Conservation (phyloP, 768 basidiomycete species). For the Xerocomellus chrysenteron region DNA sequence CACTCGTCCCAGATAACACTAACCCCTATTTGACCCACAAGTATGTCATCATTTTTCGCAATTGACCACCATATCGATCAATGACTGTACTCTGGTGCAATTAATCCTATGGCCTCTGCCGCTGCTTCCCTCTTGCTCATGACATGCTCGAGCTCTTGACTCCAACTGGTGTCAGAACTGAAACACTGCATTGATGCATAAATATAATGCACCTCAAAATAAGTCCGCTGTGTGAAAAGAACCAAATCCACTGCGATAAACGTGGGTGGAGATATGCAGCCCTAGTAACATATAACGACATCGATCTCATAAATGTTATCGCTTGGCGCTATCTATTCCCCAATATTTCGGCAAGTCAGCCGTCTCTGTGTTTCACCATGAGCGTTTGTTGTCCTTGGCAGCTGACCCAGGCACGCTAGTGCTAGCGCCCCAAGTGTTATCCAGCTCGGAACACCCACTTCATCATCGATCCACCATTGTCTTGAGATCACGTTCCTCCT, state of each 20-base stretch:
- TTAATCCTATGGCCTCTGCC: background rate
- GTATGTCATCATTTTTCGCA: background rate
- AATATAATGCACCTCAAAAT: background rate
- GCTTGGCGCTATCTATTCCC: background rate
- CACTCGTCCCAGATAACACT: background rate
- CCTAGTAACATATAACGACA: background rate
- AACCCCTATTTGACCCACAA: background rate
- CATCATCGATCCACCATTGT: background rate
- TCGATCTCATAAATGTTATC: slow-evolving; percentile 4
- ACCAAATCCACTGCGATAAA: slow-evolving; percentile 1
- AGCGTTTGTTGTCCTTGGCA: background rate
- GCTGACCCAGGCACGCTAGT: background rate
- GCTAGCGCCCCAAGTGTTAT: background rate
- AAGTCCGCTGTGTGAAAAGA: slow-evolving; percentile 12
- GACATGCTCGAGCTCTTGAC: background rate
- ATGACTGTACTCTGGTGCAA: background rate
- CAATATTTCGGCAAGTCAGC: background rate
- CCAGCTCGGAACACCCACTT: background rate
- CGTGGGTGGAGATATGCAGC: slow-evolving; percentile 10
- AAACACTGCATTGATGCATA: slow-evolving; percentile 1
- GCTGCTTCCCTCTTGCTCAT: background rate
- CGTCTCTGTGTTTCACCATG: background rate
- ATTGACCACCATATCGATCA: slow-evolving; percentile 1
- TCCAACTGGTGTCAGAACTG: background rate
- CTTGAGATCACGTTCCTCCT: background rate